A percentile compares a stretch with the other conserved stretches of the same genome.
Evolutionary conservation across 2,329 filamentous ascomycete species (phyloP).

Genomic region (Scleromitrula shiraiana): DNA sequence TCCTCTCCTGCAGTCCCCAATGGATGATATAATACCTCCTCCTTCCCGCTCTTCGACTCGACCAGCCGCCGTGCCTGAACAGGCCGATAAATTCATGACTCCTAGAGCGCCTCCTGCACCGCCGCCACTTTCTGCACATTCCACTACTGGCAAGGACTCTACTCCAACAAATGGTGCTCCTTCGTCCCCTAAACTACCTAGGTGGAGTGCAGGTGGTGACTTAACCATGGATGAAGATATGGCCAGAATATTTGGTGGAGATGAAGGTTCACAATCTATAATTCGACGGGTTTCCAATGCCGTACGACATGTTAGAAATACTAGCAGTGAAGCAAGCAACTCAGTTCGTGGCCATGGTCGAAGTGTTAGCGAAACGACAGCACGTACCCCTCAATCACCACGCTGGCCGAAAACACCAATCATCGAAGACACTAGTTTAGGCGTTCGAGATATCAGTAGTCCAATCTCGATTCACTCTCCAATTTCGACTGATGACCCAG

Average conservation of each 20-base stretch:
- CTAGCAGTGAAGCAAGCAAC: conserved; percentile 60
- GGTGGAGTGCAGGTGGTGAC: conserved; percentile 73
- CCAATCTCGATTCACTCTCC: conserved; percentile 54
- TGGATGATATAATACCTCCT: conserved; percentile 21
- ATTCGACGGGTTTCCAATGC: conserved; percentile 86
- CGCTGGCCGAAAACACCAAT: conserved; percentile 62
- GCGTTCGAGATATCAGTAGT: conserved; percentile 59
- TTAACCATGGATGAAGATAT: conserved; percentile 96
- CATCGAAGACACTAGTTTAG: conserved; percentile 43
- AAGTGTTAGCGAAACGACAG: conserved; percentile 61
- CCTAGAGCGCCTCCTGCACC: conserved; percentile 29
- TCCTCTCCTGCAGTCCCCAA: conserved; percentile 21
- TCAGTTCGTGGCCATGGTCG: conserved; percentile 44
- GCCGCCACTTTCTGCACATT: conserved; percentile 13
- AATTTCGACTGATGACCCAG: conserved; percentile 54
- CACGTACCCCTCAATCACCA: conserved; percentile 53
- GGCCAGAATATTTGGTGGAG: conserved; percentile 72
- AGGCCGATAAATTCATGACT: conserved; percentile 31
- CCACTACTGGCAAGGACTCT: conserved; percentile 35
- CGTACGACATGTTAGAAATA: conserved; percentile 77
- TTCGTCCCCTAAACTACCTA: conserved; percentile 59
- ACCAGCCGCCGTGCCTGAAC: conserved; percentile 35
- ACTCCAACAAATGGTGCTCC: conserved; percentile 31
- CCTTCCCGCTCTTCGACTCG: conserved; percentile 26
- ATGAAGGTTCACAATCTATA: conserved; percentile 71